Conservation (phyloP, 164 flowering plant genomes). For the Stephania yunnanensis region DNA sequence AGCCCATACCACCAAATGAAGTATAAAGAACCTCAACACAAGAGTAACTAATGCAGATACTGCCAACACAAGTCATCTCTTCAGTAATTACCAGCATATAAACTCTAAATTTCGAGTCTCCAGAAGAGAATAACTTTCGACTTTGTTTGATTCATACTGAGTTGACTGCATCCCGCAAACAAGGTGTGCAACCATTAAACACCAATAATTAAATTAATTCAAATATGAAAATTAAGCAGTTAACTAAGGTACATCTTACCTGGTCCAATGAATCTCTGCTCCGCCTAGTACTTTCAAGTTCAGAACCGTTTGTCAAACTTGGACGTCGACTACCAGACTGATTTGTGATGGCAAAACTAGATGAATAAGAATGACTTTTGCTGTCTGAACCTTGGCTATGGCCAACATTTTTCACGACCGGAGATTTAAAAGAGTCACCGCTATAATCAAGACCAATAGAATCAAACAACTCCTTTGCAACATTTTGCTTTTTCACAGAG, state of each 20-base stretch:
- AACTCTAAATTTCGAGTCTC: no score
- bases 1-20: background rate
- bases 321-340: slow-evolving; percentile 35
- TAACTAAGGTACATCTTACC: slow-evolving; percentile 30
- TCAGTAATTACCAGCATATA: background rate
- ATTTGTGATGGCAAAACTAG: slow-evolving; percentile 31
- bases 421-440: slow-evolving; percentile 53
- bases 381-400: slow-evolving; percentile 26
- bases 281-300: slow-evolving; percentile 80
- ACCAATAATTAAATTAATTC: background rate
- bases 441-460: slow-evolving; percentile 71
- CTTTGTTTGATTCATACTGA: background rate
- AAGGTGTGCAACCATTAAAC: background rate
- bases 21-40: background rate
- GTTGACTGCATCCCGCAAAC: background rate
- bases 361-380: slow-evolving; percentile 27
- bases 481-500: slow-evolving; percentile 32
- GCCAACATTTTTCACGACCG: slow-evolving; percentile 29
- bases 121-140: background rate
- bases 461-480: slow-evolving; percentile 72
- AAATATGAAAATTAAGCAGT: slow-evolving; percentile 1
- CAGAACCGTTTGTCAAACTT: slow-evolving; percentile 38
- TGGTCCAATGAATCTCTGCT: slow-evolving; percentile 80
- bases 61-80: background rate
- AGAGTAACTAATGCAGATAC: background rate